Percentiles rank a stretch among this genome's conserved stretches.
phyloP scores from a whole-genome alignment of 805 yeast species.

The Ogataea nakhonphanomensis region DNA sequence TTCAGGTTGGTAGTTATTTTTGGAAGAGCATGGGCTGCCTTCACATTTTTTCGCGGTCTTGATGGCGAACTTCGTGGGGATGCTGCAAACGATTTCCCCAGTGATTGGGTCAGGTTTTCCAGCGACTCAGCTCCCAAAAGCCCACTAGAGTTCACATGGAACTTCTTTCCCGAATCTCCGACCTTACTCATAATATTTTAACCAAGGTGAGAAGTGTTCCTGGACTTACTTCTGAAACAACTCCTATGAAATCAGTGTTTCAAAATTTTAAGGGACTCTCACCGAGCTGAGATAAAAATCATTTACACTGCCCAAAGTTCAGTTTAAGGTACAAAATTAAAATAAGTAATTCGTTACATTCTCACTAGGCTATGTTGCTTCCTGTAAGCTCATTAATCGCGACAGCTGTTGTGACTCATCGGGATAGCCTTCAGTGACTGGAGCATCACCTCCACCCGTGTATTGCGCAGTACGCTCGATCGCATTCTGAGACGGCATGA shows the following conservation, averaged over 20 bases:
- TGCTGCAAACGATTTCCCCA: slow-evolving; percentile 17
- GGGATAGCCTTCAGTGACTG: slow-evolving; percentile 1
- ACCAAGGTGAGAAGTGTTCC: slow-evolving; percentile 1
- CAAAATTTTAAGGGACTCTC: slow-evolving; percentile 2
- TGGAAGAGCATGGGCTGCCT: background rate
- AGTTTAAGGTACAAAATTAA: background rate
- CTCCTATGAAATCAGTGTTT: background rate
- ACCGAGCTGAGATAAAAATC: background rate
- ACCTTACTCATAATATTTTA: slow-evolving; percentile 12
- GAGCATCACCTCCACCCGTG: slow-evolving; percentile 13
- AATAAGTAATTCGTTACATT: background rate
- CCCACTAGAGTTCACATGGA: slow-evolving; percentile 16
- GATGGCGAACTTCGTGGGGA: slow-evolving; percentile 14
- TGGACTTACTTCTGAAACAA: slow-evolving; percentile 1
- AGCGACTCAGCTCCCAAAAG: slow-evolving; percentile 17
- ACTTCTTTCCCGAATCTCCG: slow-evolving; percentile 13
- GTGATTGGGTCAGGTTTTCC: slow-evolving; percentile 18
- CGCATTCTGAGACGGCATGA: slow-evolving; percentile 57
- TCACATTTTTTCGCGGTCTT: slow-evolving; percentile 1
- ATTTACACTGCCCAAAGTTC: slow-evolving; percentile 2
- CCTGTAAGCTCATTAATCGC: slow-evolving; percentile 12
- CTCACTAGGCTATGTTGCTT: slow-evolving; percentile 2
- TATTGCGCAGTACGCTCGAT: slow-evolving; percentile 30
- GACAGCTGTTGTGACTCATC: slow-evolving; percentile 7
- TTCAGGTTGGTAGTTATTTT: background rate